Evolutionary conservation across 2,329 filamentous ascomycete genomes (phyloP).

Genomic region (Calonectria pauciramosa): DNA sequence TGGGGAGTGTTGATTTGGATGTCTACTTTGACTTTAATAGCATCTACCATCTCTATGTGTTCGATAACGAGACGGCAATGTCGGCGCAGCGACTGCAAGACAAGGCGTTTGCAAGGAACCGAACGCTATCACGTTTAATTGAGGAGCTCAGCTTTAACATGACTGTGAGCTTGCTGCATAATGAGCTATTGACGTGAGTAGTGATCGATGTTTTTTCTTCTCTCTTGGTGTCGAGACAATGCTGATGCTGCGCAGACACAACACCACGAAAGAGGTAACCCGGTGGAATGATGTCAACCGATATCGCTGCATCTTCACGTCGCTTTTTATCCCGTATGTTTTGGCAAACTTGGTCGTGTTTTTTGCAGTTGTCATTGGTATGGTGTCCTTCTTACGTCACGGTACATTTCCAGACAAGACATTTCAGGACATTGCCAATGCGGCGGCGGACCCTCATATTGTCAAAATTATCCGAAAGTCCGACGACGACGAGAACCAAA

Average conservation of each 20-base stretch:
- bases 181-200: conserved; percentile 21
- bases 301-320: background rate
- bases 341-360: conserved; percentile 11
- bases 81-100: conserved; percentile 18
- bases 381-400: conserved; percentile 16
- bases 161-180: conserved; percentile 17
- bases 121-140: conserved; percentile 10
- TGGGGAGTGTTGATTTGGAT: conserved; percentile 22
- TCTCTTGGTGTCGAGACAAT: background rate
- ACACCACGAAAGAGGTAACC: conserved; percentile 9
- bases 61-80: conserved; percentile 9
- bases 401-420: conserved; percentile 16
- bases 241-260: background rate
- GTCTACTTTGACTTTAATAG: conserved; percentile 14
- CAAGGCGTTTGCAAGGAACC: conserved; percentile 13
- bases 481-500: background rate
- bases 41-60: conserved; percentile 15
- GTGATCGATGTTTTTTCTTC: background rate
- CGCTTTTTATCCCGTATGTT: conserved; percentile 13
- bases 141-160: conserved; percentile 23
- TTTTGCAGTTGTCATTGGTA: background rate
- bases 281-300: conserved; percentile 22
- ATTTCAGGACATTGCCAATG: conserved; percentile 24
- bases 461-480: background rate
- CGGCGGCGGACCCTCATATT: conserved; percentile 14